Percentiles rank a stretch among this genome's conserved stretches.
Evolutionary conservation across 2,329 filamentous ascomycete species (phyloP).

Genomic region (Phoma sp.): DNA sequence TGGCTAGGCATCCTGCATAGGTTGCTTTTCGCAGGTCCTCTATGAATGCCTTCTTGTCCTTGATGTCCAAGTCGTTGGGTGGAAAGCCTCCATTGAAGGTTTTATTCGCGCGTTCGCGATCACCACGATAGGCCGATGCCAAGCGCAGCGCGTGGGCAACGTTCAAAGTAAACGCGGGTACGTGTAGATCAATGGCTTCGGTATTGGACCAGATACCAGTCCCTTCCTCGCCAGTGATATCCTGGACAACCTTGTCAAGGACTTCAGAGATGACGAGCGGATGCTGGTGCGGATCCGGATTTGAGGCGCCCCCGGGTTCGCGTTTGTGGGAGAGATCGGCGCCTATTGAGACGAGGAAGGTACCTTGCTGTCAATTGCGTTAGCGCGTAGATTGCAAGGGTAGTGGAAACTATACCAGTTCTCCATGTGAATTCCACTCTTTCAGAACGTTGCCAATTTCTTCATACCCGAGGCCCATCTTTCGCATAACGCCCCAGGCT

Average conservation of each 20-base stretch:
- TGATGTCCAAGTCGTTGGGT: slow-evolving; percentile 40
- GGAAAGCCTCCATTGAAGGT: slow-evolving; percentile 52
- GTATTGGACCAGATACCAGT: slow-evolving; percentile 70
- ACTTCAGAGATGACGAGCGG: slow-evolving; percentile 65
- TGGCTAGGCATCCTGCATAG: slow-evolving; percentile 66
- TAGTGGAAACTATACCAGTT: slow-evolving; percentile 52
- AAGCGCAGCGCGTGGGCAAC: slow-evolving; percentile 67
- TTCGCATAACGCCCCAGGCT: slow-evolving; percentile 67
- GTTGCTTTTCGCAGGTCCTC: slow-evolving; percentile 66
- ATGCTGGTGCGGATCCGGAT: slow-evolving; percentile 29
- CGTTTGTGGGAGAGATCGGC: slow-evolving; percentile 64
- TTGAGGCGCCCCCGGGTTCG: slow-evolving; percentile 36
- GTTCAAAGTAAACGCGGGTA: slow-evolving; percentile 69
- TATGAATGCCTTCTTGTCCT: slow-evolving; percentile 54
- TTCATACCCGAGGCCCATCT: slow-evolving; percentile 63
- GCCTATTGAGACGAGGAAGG: slow-evolving; percentile 68
- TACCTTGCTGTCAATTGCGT: slow-evolving; percentile 50
- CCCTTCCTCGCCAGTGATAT: slow-evolving; percentile 69
- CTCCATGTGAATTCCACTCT: slow-evolving; percentile 65
- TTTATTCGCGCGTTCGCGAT: slow-evolving; percentile 60
- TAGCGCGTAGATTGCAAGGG: neutral
- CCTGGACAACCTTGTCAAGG: slow-evolving; percentile 74
- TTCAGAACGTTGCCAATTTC: slow-evolving; percentile 66
- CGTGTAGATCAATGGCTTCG: slow-evolving; percentile 66
- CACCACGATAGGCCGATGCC: slow-evolving; percentile 65